Evolutionary conservation across 2,329 filamentous ascomycete species (phyloP), one percentile per base, ranked within the genome.

Genomic region (Sphaerulina populicola): DNA sequence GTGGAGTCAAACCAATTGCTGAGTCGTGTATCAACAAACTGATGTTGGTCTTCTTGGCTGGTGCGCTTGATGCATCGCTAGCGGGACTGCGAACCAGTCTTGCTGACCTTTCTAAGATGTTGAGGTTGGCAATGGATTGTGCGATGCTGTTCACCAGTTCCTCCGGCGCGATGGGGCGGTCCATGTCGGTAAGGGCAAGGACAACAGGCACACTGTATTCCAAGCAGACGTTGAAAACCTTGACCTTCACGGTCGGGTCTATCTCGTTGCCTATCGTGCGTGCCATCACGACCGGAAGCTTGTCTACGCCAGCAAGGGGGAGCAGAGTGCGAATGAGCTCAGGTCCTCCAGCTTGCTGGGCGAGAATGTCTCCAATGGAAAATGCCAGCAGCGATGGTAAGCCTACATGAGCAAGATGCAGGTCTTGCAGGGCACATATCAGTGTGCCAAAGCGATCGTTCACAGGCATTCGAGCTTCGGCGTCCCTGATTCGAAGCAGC

Each of bases 211-310:
- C 86, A 12, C 85, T 84, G 66, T 98, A 98, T 65, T 98, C 94
- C n/a, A 88, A 69, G 53, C 82, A 84, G 4, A 94, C 60, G 55
- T 94, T 89, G 68, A 86, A 86, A 38, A 97, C 71, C 65, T 94
- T 94, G 52, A 96, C 68, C 66, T 94, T 95, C 58, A 96, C 74
- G 6, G 88, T 82, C 0, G 94, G 91, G 57, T 97, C 91, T 71
- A 94, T 87, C 65, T 97, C 91, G 65, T 97, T 90, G 0, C 88
- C 88, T 58, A 98, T 86, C 71, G 95, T 86, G 44, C 93, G 80
- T 53, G 86, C 80, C 83, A 94, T 95, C 47, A 97, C 67, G 57
- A 90, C 87, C 0, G 83, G 82, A 1, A 79, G 71, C 23, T 66
- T 66, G 18, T 74, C 72, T 7, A 63, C 58, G 6, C 62, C 62